Conservation (phyloP, 768 basidiomycete species). For the Amanita subjunquillea region DNA sequence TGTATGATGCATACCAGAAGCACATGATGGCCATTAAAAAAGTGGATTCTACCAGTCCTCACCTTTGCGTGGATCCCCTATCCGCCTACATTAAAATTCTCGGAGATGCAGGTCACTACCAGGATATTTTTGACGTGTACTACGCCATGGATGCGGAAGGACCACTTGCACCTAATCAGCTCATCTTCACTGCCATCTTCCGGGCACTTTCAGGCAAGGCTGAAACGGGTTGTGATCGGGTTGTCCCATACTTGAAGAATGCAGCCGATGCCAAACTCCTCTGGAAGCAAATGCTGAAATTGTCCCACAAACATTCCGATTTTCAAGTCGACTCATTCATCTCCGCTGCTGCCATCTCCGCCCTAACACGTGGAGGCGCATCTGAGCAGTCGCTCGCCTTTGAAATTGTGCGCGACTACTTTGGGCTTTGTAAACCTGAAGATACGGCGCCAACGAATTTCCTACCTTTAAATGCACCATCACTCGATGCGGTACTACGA, state of each 20-base stretch:
- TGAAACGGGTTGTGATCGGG: slow-evolving; percentile 15
- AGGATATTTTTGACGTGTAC: slow-evolving; percentile 70
- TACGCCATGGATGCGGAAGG: slow-evolving; percentile 57
- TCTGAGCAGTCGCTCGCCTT: slow-evolving; percentile 60
- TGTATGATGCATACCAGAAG: slow-evolving; percentile 49
- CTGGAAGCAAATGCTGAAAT: slow-evolving; percentile 57
- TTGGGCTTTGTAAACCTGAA: slow-evolving; percentile 44
- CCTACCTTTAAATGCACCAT: slow-evolving; percentile 32
- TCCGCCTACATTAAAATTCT: slow-evolving; percentile 60
- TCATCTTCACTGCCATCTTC: slow-evolving; percentile 61
- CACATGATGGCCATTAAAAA: slow-evolving; percentile 40
- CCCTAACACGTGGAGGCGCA: slow-evolving; percentile 43
- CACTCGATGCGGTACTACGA: slow-evolving; percentile 43
- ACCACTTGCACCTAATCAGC: slow-evolving; percentile 46
- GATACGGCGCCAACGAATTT: slow-evolving; percentile 27
- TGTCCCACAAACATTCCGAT: slow-evolving; percentile 30
- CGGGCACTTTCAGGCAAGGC: slow-evolving; percentile 28
- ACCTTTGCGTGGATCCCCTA: slow-evolving; percentile 42
- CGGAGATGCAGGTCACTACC: slow-evolving; percentile 45
- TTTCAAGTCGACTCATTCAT: slow-evolving; percentile 45
- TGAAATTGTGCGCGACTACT: slow-evolving; percentile 49
- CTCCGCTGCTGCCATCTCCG: slow-evolving; percentile 40
- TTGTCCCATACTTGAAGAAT: slow-evolving; percentile 22
- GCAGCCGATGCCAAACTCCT: slow-evolving; percentile 62
- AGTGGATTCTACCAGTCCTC: slow-evolving; percentile 32